phyloP scores from a whole-genome alignment of 1,284 basidiomycete genomes.

The Coniferiporia weirii region DNA sequence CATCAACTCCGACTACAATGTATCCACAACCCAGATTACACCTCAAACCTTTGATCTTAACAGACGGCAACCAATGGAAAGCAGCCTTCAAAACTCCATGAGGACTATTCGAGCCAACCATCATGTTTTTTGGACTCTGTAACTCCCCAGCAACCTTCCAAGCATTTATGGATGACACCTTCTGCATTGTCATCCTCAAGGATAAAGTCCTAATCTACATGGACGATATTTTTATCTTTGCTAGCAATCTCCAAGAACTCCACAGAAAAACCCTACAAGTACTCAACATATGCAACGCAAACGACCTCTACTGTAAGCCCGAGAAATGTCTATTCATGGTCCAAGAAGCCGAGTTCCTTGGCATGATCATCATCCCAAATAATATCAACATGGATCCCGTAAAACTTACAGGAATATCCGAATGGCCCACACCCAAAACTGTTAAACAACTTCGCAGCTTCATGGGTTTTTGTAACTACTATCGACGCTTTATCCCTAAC shows the following conservation, averaged over 20 bases:
- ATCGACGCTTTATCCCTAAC: not conserved
- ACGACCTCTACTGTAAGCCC: not conserved
- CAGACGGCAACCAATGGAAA: slow-evolving; percentile 22
- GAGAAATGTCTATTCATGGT: not conserved
- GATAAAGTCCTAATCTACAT: not conserved
- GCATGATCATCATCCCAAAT: not conserved
- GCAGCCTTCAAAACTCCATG: not conserved
- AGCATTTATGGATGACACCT: not conserved
- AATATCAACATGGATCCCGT: not conserved
- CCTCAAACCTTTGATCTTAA: slow-evolving; percentile 27
- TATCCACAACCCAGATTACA: slow-evolving; percentile 26
- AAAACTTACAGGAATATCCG: not conserved
- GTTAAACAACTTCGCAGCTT: not conserved
- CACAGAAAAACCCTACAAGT: not conserved
- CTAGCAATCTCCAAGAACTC: too few relatives aligned
- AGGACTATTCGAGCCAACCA: not conserved
- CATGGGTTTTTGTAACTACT: not conserved
- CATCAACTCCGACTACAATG: too few relatives aligned
- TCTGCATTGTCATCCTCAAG: not conserved
- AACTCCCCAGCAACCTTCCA: not conserved
- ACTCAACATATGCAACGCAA: not conserved
- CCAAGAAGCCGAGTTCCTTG: not conserved
- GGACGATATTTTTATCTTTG: not conserved
- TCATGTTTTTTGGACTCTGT: not conserved
- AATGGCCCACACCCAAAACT: not conserved